These are phyloP conservation scores for Umbilicaria muhlenbergii DNA, from an alignment of 495 filamentous ascomycete species.

Conservation along the genomic window DNA sequence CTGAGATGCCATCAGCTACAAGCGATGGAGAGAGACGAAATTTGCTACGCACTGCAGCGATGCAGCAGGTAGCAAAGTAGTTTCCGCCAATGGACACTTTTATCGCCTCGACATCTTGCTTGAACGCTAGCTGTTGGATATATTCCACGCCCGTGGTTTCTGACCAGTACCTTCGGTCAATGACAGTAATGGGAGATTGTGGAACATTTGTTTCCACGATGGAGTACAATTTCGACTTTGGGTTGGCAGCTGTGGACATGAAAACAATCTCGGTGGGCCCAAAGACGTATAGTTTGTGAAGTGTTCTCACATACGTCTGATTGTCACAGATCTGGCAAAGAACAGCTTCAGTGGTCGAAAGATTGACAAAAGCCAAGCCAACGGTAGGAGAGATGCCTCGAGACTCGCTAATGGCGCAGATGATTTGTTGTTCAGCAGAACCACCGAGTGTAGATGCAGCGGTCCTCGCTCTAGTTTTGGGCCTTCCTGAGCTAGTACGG, in stretches of 20 bases:
- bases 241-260: constrained; percentile 48
- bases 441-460: constrained; percentile 42
- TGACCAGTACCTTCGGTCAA: constrained; percentile 85
- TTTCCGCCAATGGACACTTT: constrained; percentile 65
- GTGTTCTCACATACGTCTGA: constrained; percentile 70
- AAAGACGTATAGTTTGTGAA: constrained; percentile 68
- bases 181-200: constrained; percentile 35
- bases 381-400: constrained; percentile 75
- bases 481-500: constrained; percentile 31
- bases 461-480: constrained; percentile 49
- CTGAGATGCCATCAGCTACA: constrained; percentile 26
- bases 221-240: constrained; percentile 59
- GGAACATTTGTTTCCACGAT: constrained; percentile 56
- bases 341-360: constrained; percentile 66
- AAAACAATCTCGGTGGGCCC: constrained; percentile 64
- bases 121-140: constrained; percentile 62
- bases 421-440: constrained; percentile 46
- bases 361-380: constrained; percentile 77
- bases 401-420: constrained; percentile 86
- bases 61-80: constrained; percentile 80
- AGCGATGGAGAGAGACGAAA: neutral
- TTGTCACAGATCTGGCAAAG: constrained; percentile 83
- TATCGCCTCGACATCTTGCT: constrained; percentile 61
- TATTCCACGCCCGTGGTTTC: constrained; percentile 65
- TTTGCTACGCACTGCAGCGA: constrained; percentile 54